Percentiles rank a stretch among this genome's conserved stretches.
Evolutionary conservation across 768 basidiomycete genomes (phyloP).

Genomic region (Phaeolepiota aurea): DNA sequence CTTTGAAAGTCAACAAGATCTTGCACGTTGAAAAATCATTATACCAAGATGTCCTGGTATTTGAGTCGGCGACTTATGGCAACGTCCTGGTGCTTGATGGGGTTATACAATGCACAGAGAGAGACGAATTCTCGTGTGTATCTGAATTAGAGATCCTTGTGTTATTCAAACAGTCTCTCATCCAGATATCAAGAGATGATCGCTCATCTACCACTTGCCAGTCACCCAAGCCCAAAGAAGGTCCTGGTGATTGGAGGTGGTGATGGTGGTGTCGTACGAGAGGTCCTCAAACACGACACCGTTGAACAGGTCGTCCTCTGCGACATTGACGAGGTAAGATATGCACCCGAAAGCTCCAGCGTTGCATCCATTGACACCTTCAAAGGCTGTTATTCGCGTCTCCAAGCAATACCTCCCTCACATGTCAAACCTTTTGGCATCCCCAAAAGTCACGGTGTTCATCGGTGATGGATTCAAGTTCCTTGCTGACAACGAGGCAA

Average conservation of each 20-base stretch:
- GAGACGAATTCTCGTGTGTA: slow-evolving; percentile 95
- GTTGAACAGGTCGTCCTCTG: slow-evolving; percentile 92
- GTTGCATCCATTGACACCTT: background rate
- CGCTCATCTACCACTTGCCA: slow-evolving; percentile 90
- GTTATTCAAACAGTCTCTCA: background rate
- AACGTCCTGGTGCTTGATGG: slow-evolving; percentile 95
- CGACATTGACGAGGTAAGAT: slow-evolving; percentile 90
- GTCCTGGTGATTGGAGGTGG: slow-evolving; percentile 98
- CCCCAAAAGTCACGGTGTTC: slow-evolving; percentile 74
- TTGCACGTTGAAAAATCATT: slow-evolving; percentile 89
- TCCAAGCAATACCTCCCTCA: slow-evolving; percentile 91
- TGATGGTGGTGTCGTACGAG: slow-evolving; percentile 96
- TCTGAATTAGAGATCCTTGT: slow-evolving; percentile 1
- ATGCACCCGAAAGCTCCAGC: background rate
- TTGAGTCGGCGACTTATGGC: slow-evolving; percentile 93
- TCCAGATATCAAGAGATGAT: slow-evolving; percentile 98
- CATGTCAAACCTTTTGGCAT: slow-evolving; percentile 78
- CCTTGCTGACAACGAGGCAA: slow-evolving; percentile 76
- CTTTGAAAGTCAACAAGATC: slow-evolving; percentile 91
- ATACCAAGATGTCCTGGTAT: slow-evolving; percentile 97
- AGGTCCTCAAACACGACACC: slow-evolving; percentile 88
- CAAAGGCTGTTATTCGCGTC: slow-evolving; percentile 86
- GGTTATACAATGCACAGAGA: slow-evolving; percentile 94
- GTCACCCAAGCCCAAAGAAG: slow-evolving; percentile 91
- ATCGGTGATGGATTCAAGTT: slow-evolving; percentile 98